Evolutionary conservation across 306 rosid genomes (phyloP), one percentile per base, ranked within the genome.

Genomic region (Inga leiocalycina): DNA sequence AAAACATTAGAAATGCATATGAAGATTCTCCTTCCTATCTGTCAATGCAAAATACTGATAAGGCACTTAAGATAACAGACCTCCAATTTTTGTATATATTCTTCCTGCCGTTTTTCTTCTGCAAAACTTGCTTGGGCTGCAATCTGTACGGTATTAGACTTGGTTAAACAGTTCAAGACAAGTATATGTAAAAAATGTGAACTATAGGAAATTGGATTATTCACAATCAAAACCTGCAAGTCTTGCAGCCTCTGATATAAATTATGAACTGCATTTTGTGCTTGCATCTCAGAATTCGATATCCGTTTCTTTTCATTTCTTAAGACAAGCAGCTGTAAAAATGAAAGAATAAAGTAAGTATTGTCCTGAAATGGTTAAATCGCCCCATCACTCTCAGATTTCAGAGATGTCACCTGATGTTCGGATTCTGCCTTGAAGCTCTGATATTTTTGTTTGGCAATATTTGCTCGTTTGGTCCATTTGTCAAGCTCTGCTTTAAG

Each of bases 231-330:
- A 51, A 87, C 90, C 88, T 84, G 84, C 52, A 81, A 30, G 7
- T 80, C 44, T 51, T 77, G 74, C 17, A 87, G 54, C 71, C 57
- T 83, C 73, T 77, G 81, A 9, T 67, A 65, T 51, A 87, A 87
- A 74, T 22, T 48, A 39, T 27, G 79, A 68, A 69, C 82, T 44
- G 64, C 51, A 34, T 30, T 59, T 70, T 3, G 35, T 61, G 86
- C 85, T 81, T 74, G 80, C 76, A 45, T 71, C 75, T 84, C 90
- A 32, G 80, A 70, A 22, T 77, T 79, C n/a, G 81, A 69, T 69
- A 78, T 41, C 10, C 78, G 71, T 49, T 74, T 81, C 39, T 78
- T 84, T 75, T 84, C 88, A 34, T 78, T 74, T 65, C 69, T 79
- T 74, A 84, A 81, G 79, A 43, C 62, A 79, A 64, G 19, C 39